These are phyloP conservation scores for Carex parvula DNA, from an alignment of 176 grass and related monocot genomes.

Conservation along the genomic window DNA sequence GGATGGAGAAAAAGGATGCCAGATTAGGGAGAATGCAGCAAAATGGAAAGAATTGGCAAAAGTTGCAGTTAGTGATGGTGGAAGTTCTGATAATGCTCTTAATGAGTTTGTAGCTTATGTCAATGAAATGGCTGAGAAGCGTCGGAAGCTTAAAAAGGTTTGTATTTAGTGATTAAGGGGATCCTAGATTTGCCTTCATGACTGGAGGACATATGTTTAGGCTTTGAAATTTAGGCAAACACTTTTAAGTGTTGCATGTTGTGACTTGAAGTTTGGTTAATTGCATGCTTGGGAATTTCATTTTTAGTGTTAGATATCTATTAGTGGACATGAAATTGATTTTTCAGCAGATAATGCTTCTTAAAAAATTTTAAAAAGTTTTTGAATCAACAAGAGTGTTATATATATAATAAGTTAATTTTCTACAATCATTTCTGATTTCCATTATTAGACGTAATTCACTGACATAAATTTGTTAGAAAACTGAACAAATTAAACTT, in stretches of 20 bases:
- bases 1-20: conserved; percentile 27
- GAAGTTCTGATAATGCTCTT: conserved; percentile 33
- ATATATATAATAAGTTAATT: background rate
- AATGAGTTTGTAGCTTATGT: conserved; percentile 32
- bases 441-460: background rate
- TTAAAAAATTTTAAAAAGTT: background rate
- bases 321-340: background rate
- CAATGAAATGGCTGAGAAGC: conserved; percentile 5
- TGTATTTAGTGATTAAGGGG: background rate
- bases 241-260: background rate
- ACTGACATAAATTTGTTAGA: background rate
- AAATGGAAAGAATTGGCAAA: conserved; percentile 31
- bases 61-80: conserved; percentile 27
- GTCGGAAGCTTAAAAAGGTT: background rate
- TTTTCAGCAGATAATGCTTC: background rate
- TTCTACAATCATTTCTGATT: too few species aligned
- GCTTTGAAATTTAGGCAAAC: background rate
- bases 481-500: background rate
- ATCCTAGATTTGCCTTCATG: background rate
- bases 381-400: background rate
- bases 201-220: background rate
- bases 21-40: conserved; percentile 23
- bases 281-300: background rate
- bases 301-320: background rate
- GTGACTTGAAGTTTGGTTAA: background rate